Evolutionary conservation across 352 stramenopile genomes (phyloP).

Genomic region (Globisporangium spinosum): DNA sequence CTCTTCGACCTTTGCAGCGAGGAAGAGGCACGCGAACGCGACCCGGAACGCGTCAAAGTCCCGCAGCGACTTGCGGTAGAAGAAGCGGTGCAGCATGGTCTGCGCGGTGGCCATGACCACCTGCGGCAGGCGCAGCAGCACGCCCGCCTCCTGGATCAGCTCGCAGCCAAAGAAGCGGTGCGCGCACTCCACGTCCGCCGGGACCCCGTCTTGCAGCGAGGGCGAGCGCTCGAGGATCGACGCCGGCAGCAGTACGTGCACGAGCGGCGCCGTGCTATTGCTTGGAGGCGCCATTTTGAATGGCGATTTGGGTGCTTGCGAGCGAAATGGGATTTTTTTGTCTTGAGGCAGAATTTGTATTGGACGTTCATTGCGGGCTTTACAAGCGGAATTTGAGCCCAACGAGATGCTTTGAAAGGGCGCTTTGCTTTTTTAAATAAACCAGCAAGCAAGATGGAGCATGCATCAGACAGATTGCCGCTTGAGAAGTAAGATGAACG

Average conservation of each 20-base stretch:
- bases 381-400: neutral
- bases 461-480: too few species aligned
- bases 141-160: slow-evolving; percentile 87
- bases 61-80: slow-evolving; percentile 75
- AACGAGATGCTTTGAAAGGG: too few species aligned
- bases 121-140: slow-evolving; percentile 84
- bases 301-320: neutral
- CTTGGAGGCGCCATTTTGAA: neutral
- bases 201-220: slow-evolving; percentile 45
- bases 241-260: slow-evolving; percentile 46
- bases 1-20: slow-evolving; percentile 90
- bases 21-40: slow-evolving; percentile 85
- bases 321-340: neutral
- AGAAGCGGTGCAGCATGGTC: slow-evolving; percentile 91
- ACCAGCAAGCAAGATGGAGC: too few species aligned
- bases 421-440: too few species aligned
- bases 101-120: slow-evolving; percentile 90
- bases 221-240: slow-evolving; percentile 42
- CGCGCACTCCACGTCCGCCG: slow-evolving; percentile 25
- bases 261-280: neutral
- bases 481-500: too few species aligned
- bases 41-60: slow-evolving; percentile 90
- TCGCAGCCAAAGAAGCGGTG: slow-evolving; percentile 89
- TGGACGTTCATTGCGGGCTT: neutral
- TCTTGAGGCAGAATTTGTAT: neutral